phyloP scores from a whole-genome alignment of 148 eudicot species.

The Rhododendron mucronatum region DNA sequence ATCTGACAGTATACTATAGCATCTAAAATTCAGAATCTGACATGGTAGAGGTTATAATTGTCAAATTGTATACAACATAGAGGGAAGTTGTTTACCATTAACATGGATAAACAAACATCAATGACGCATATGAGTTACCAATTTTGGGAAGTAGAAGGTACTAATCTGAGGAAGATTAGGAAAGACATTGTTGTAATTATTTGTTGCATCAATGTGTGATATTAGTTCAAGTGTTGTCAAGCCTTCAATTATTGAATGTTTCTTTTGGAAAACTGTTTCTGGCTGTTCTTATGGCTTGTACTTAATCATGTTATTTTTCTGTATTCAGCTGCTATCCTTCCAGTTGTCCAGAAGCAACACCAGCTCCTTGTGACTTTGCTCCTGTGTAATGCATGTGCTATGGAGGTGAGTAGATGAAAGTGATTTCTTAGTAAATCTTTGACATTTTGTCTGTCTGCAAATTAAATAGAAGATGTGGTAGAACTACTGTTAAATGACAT shows the following conservation, averaged over 20 bases:
- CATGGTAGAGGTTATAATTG: neutral
- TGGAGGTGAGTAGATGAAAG: conserved; percentile 35
- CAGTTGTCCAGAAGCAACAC: conserved; percentile 39
- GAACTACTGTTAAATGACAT: neutral
- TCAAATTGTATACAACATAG: neutral
- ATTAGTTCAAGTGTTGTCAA: neutral
- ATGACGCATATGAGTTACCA: neutral
- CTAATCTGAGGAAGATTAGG: neutral
- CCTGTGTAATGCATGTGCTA: conserved; percentile 46
- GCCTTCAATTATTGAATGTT: neutral
- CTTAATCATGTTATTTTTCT: conserved; percentile 2
- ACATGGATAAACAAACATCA: neutral
- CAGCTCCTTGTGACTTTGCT: conserved; percentile 43
- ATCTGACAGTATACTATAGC: neutral
- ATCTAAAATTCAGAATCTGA: neutral
- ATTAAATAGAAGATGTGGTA: neutral
- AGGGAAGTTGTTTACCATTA: neutral
- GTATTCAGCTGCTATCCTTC: conserved; percentile 37
- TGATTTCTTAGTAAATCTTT: neutral
- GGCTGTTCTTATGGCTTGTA: neutral
- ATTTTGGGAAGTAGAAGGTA: neutral
- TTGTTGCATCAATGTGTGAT: neutral
- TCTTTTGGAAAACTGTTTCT: neutral
- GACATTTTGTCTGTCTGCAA: neutral
- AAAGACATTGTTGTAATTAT: neutral